Evolutionary conservation across 805 yeast species (phyloP).

Genomic region (Candida tibetensis): DNA sequence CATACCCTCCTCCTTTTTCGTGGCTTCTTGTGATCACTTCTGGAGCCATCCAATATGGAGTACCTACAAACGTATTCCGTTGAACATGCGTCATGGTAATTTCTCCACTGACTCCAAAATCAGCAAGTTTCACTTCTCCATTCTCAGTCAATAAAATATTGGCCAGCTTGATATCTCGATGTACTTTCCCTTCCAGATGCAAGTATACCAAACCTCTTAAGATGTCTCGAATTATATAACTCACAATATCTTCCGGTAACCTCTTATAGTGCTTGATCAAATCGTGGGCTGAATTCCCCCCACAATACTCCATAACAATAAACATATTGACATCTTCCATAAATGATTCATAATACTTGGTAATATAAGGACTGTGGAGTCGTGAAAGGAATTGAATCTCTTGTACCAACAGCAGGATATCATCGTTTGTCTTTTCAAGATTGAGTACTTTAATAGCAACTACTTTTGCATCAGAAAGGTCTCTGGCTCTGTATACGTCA

Average conservation of each 20-base stretch:
- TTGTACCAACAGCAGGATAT: slow-evolving; percentile 63
- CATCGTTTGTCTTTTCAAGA: slow-evolving; percentile 76
- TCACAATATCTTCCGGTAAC: slow-evolving; percentile 58
- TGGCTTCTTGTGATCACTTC: slow-evolving; percentile 60
- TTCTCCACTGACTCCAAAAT: slow-evolving; percentile 92
- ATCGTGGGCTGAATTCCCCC: slow-evolving; percentile 89
- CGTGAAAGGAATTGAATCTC: slow-evolving; percentile 77
- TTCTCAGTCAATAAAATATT: slow-evolving; percentile 69
- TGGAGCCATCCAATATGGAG: slow-evolving; percentile 99
- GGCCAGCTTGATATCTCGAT: slow-evolving; percentile 89
- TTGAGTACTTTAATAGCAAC: slow-evolving; percentile 89
- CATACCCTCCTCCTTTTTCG: slow-evolving; percentile 51
- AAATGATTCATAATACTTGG: slow-evolving; percentile 59
- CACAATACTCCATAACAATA: slow-evolving; percentile 94
- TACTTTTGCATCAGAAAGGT: slow-evolving; percentile 28
- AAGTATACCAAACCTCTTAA: slow-evolving; percentile 72
- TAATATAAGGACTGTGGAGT: slow-evolving; percentile 63
- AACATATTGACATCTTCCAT: slow-evolving; percentile 68
- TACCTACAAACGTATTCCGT: slow-evolving; percentile 83
- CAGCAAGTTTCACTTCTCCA: slow-evolving; percentile 80
- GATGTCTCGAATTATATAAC: slow-evolving; percentile 61
- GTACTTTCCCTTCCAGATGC: slow-evolving; percentile 74
- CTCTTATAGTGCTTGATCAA: slow-evolving; percentile 54
- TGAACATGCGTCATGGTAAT: slow-evolving; percentile 51
- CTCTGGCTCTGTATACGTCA: slow-evolving; percentile 67